phyloP scores from a whole-genome alignment of 2,329 filamentous ascomycete species.

The Mollisia scopiformis region DNA sequence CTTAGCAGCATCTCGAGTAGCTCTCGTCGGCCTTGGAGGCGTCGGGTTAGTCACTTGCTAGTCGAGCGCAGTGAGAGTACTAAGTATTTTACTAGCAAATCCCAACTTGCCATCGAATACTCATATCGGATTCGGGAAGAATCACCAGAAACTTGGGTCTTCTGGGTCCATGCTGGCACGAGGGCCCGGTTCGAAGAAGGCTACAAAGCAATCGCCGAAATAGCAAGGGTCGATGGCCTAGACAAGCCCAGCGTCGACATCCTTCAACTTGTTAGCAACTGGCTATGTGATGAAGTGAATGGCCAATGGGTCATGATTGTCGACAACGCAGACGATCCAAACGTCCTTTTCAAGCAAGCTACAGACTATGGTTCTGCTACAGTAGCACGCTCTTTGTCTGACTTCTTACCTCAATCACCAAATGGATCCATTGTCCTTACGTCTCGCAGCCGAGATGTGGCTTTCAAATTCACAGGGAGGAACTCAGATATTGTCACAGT shows the following conservation, averaged over 20 bases:
- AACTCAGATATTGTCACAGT: slow-evolving; percentile 26
- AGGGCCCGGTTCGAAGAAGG: slow-evolving; percentile 15
- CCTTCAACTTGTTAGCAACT: slow-evolving; percentile 13
- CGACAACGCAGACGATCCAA: slow-evolving; percentile 22
- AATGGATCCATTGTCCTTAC: slow-evolving; percentile 28
- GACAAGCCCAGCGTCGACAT: slow-evolving; percentile 14
- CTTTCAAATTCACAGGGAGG: slow-evolving; percentile 17
- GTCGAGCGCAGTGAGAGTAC: background rate
- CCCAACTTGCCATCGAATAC: slow-evolving; percentile 41
- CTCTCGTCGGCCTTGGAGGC: background rate
- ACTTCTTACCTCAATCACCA: slow-evolving; percentile 19
- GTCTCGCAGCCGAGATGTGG: slow-evolving; percentile 19
- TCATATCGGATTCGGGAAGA: slow-evolving; percentile 28
- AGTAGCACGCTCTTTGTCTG: background rate
- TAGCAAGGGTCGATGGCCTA: slow-evolving; percentile 8
- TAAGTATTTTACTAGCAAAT: slow-evolving; percentile 29
- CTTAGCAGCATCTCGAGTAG: background rate
- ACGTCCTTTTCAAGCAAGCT: background rate
- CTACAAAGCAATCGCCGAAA: slow-evolving; percentile 18
- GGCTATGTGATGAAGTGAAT: slow-evolving; percentile 14
- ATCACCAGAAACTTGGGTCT: slow-evolving; percentile 34
- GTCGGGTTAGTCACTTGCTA: background rate
- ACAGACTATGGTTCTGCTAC: background rate
- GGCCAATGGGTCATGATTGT: slow-evolving; percentile 25
- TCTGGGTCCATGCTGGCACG: slow-evolving; percentile 36